Percentiles rank a stretch among this genome's conserved stretches.
Conservation (phyloP, 1,284 basidiomycete species). For the Wolfiporia cocos region DNA sequence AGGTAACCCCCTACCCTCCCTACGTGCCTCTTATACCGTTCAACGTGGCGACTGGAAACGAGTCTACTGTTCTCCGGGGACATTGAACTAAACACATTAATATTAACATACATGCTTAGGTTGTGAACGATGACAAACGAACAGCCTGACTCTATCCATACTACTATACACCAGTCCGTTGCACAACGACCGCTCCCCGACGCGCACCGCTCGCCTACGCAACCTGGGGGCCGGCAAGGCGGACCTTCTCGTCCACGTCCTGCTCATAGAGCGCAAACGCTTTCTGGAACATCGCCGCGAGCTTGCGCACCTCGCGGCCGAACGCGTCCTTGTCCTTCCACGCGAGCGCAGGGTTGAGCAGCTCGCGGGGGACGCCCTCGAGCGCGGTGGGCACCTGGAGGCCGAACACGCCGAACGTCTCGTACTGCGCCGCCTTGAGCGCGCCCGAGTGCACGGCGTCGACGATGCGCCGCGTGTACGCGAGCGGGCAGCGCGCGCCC, state of each 20-base stretch:
- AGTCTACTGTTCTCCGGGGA: too few relatives aligned
- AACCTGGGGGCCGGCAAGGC: conserved; percentile 65
- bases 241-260: conserved; percentile 75
- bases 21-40: too few relatives aligned
- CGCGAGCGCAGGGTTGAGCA: conserved; percentile 82
- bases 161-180: too few relatives aligned
- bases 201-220: too few relatives aligned
- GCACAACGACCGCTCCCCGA: too few relatives aligned
- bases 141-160: too few relatives aligned
- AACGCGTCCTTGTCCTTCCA: conserved; percentile 88
- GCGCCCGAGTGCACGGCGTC: conserved; percentile 95
- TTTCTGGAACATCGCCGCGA: conserved; percentile 89
- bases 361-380: conserved; percentile 81
- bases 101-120: too few relatives aligned
- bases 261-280: conserved; percentile 87
- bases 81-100: too few relatives aligned
- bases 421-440: conserved; percentile 83
- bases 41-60: too few relatives aligned
- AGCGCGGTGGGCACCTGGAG: conserved; percentile 78
- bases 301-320: conserved; percentile 77
- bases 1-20: too few relatives aligned
- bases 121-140: too few relatives aligned
- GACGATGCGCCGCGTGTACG: conserved; percentile 93
- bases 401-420: conserved; percentile 78
- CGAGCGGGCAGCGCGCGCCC: conserved; percentile 91